These are phyloP conservation scores for Starmerella stigmatis DNA, from an alignment of 805 yeast genomes.

Conservation along the genomic window DNA sequence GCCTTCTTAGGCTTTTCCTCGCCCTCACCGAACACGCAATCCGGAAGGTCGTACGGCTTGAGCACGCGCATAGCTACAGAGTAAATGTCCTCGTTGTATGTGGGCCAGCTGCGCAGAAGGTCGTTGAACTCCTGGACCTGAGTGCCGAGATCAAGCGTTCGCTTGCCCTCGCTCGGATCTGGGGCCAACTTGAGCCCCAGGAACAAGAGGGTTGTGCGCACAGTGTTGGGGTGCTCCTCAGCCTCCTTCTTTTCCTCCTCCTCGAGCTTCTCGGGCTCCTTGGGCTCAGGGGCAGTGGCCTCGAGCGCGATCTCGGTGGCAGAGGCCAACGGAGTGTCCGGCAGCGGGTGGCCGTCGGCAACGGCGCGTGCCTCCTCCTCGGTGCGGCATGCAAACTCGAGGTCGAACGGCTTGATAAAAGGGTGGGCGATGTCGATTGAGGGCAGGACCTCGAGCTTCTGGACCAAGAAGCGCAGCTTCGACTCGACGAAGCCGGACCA, in stretches of 20 bases:
- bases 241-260: slow-evolving; percentile 2
- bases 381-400: slow-evolving; percentile 39
- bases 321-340: slow-evolving; percentile 38
- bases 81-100: slow-evolving; percentile 51
- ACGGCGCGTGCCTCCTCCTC: slow-evolving; percentile 50
- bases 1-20: slow-evolving; percentile 63
- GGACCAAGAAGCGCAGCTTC: slow-evolving; percentile 68
- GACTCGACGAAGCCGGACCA: slow-evolving; percentile 94
- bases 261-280: slow-evolving; percentile 1
- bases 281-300: slow-evolving; percentile 25
- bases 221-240: slow-evolving; percentile 5
- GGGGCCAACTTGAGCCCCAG: slow-evolving; percentile 60
- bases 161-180: slow-evolving; percentile 29
- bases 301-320: slow-evolving; percentile 30
- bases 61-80: slow-evolving; percentile 61
- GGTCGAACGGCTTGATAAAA: slow-evolving; percentile 63
- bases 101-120: slow-evolving; percentile 62
- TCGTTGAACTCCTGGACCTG: slow-evolving; percentile 86
- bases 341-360: slow-evolving; percentile 40
- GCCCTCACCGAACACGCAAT: slow-evolving; percentile 70
- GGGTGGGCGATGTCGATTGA: slow-evolving; percentile 86
- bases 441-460: slow-evolving; percentile 64
- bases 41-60: slow-evolving; percentile 65
- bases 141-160: slow-evolving; percentile 60
- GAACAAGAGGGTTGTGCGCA: slow-evolving; percentile 54